phyloP scores from a whole-genome alignment of 1,139 yeast species.

The Pichiaceae sp. region DNA sequence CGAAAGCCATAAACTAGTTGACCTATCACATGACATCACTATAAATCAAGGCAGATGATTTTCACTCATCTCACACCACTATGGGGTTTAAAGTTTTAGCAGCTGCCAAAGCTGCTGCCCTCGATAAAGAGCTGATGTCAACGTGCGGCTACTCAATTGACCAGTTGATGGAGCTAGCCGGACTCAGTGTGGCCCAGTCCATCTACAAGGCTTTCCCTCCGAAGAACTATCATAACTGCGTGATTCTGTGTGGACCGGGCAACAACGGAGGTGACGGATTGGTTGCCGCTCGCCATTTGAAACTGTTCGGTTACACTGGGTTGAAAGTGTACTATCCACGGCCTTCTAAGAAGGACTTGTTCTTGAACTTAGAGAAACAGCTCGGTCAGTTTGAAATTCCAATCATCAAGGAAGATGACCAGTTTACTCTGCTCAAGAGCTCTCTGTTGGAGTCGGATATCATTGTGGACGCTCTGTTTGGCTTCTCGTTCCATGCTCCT shows the following conservation, averaged over 20 bases:
- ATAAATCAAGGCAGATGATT: too few relatives aligned
- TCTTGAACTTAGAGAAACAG: constrained; percentile 45
- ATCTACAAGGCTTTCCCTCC: constrained; percentile 62
- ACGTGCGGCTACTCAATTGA: constrained; percentile 73
- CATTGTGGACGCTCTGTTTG: constrained; percentile 80
- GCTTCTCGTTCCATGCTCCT: constrained; percentile 90
- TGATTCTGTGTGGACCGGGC: constrained; percentile 88
- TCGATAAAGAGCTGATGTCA: constrained; percentile 86
- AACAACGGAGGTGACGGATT: constrained; percentile 96
- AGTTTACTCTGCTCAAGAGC: constrained; percentile 9
- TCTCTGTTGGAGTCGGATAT: constrained; percentile 26
- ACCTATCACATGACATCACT: too few relatives aligned
- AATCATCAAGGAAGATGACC: constrained; percentile 30
- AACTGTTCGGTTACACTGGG: constrained; percentile 59
- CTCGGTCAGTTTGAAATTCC: constrained; percentile 46
- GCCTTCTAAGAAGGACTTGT: constrained; percentile 39
- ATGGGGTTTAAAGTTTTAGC: constrained; percentile 36
- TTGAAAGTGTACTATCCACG: constrained; percentile 69
- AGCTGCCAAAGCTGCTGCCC: constrained; percentile 65
- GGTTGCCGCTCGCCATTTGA: constrained; percentile 88
- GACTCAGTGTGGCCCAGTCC: constrained; percentile 88
- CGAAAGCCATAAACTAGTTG: too few relatives aligned
- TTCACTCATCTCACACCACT: too few relatives aligned
- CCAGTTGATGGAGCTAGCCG: constrained; percentile 95
- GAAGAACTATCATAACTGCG: constrained; percentile 31